Evolutionary conservation across 345 rosid species (phyloP).

Genomic region (Cardiospermum halicacabum): DNA sequence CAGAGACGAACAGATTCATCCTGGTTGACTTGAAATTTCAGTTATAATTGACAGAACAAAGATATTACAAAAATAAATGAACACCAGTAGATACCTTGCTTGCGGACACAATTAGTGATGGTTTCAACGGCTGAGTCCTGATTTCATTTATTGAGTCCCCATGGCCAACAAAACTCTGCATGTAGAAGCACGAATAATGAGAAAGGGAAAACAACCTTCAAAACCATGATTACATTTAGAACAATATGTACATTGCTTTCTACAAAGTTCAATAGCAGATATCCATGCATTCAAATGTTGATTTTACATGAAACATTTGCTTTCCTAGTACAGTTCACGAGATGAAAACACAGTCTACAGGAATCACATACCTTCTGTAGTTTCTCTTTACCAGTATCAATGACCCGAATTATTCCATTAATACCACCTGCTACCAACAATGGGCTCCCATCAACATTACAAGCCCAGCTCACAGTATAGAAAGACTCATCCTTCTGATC

Average conservation of each 20-base stretch:
- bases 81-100: constrained; percentile 59
- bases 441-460: constrained; percentile 58
- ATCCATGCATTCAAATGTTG: no score
- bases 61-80: not conserved
- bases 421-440: constrained; percentile 80
- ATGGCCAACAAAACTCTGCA: constrained; percentile 96
- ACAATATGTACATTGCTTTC: not conserved
- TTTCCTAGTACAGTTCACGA: not conserved
- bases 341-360: not conserved
- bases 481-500: constrained; percentile 97
- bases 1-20: constrained; percentile 96
- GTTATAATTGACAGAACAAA: constrained; percentile 15
- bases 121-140: constrained; percentile 87
- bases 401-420: constrained; percentile 86
- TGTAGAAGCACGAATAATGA: constrained; percentile 1
- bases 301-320: no score
- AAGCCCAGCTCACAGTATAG: constrained; percentile 93
- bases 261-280: not conserved
- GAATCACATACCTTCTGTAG: constrained; percentile 63
- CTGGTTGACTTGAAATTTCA: constrained; percentile 34
- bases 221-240: not conserved
- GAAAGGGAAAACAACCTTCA: not conserved
- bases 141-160: constrained; percentile 95
- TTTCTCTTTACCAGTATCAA: constrained; percentile 72
- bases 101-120: constrained; percentile 87